phyloP scores from a whole-genome alignment of 208 protist genomes.

The Leishmania braziliensis region DNA sequence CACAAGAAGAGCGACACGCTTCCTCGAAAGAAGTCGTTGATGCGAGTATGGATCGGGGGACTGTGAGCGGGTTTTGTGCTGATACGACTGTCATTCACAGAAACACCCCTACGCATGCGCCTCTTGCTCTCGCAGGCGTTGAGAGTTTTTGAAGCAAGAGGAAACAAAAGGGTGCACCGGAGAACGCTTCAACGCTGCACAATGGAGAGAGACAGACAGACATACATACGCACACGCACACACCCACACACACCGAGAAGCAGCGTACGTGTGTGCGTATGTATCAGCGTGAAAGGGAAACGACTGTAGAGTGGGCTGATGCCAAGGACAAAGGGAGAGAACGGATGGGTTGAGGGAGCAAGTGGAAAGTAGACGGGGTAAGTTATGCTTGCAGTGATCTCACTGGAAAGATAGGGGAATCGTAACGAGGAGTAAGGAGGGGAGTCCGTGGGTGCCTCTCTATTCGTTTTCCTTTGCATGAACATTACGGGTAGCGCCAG shows the following conservation, averaged over 20 bases:
- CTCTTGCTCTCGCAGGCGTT: no score
- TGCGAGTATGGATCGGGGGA: no score
- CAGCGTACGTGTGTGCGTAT: neutral
- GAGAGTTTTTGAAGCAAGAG: no score
- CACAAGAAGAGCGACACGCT: no score
- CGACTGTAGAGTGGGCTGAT: neutral
- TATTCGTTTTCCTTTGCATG: no score
- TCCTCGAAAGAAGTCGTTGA: no score
- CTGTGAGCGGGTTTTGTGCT: no score
- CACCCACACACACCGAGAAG: neutral
- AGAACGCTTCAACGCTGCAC: neutral
- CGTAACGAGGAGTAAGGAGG: slow-evolving; percentile 5
- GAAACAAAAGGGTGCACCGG: no score
- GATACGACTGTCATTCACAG: no score
- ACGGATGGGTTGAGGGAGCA: neutral
- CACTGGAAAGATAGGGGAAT: neutral
- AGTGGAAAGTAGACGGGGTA: neutral
- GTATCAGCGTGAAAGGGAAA: neutral
- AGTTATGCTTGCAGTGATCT: no score
- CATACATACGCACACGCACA: neutral
- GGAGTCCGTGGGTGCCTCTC: neutral
- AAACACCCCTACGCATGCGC: no score
- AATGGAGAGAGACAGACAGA: neutral
- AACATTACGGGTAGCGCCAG: no score
- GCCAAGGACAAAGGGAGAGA: neutral